Percentiles rank a stretch among this genome's conserved stretches.
Conservation (phyloP, 768 basidiomycete genomes). For the Termitomyces heimii region DNA sequence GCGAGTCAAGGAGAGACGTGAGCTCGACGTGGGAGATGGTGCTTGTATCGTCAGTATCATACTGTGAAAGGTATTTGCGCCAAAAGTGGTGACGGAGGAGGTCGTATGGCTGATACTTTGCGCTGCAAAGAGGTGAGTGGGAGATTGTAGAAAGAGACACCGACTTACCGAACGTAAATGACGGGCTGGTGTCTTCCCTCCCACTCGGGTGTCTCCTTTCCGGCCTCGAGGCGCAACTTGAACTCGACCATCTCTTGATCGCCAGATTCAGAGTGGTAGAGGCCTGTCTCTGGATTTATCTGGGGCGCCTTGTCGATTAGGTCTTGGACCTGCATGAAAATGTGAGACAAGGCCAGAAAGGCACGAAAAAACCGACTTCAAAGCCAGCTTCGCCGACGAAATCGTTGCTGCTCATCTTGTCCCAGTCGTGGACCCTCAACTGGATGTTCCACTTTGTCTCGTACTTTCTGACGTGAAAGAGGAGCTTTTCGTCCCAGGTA, state of each 20-base stretch:
- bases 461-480: slow-evolving; percentile 87
- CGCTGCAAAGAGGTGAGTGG: slow-evolving; percentile 35
- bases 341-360: background rate
- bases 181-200: slow-evolving; percentile 67
- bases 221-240: slow-evolving; percentile 56
- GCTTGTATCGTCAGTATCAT: slow-evolving; percentile 81
- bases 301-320: slow-evolving; percentile 64
- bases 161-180: slow-evolving; percentile 56
- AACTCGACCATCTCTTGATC: slow-evolving; percentile 74
- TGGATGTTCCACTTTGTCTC: slow-evolving; percentile 58
- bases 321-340: slow-evolving; percentile 28
- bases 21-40: slow-evolving; percentile 79
- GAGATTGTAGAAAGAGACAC: background rate
- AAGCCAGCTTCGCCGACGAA: slow-evolving; percentile 77
- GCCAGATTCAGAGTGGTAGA: slow-evolving; percentile 47
- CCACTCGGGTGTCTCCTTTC: slow-evolving; percentile 37
- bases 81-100: slow-evolving; percentile 88
- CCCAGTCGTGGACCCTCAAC: slow-evolving; percentile 92
- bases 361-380: slow-evolving; percentile 35
- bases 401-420: slow-evolving; percentile 88
- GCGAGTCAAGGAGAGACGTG: slow-evolving; percentile 93
- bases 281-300: slow-evolving; percentile 52
- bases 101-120: slow-evolving; percentile 94
- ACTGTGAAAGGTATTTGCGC: slow-evolving; percentile 83
- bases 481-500: slow-evolving; percentile 89